Evolutionary conservation across 768 basidiomycete genomes (phyloP).

Genomic region (Pleurotus salmoneostramineus): DNA sequence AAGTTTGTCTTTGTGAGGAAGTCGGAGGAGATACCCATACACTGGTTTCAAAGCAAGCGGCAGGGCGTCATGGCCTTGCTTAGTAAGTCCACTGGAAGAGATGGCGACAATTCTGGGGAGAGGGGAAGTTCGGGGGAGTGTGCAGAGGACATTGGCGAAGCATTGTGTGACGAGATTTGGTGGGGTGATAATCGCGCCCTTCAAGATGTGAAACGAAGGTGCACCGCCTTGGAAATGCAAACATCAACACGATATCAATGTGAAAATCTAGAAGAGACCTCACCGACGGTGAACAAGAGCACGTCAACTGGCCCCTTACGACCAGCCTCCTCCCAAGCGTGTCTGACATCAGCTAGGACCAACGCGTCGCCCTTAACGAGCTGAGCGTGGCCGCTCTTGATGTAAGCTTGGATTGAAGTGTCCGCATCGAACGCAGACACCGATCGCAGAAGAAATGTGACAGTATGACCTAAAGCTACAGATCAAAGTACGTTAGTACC

Average conservation of each 20-base stretch:
- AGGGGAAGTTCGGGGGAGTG: slow-evolving; percentile 37
- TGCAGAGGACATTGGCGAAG: slow-evolving; percentile 52
- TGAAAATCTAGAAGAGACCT: slow-evolving; percentile 9
- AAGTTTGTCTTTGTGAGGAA: slow-evolving; percentile 58
- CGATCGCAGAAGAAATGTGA: slow-evolving; percentile 61
- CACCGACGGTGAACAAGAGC: slow-evolving; percentile 62
- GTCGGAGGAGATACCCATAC: slow-evolving; percentile 39
- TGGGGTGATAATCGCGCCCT: slow-evolving; percentile 47
- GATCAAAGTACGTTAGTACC: neutral
- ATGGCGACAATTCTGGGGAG: slow-evolving; percentile 51
- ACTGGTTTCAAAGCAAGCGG: slow-evolving; percentile 46
- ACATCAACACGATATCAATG: too few relatives aligned
- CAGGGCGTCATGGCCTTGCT: slow-evolving; percentile 35
- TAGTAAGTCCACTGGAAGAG: slow-evolving; percentile 50
- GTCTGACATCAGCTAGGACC: slow-evolving; percentile 42
- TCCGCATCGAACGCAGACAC: slow-evolving; percentile 51
- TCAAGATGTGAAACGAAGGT: slow-evolving; percentile 38
- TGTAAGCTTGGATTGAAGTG: slow-evolving; percentile 43
- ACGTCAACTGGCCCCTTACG: slow-evolving; percentile 40
- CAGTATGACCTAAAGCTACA: slow-evolving; percentile 46
- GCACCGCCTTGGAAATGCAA: slow-evolving; percentile 32
- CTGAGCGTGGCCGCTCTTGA: slow-evolving; percentile 46
- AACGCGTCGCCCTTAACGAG: slow-evolving; percentile 62
- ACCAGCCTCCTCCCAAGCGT: slow-evolving; percentile 41
- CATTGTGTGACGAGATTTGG: slow-evolving; percentile 56